A percentile compares a stretch with the other conserved stretches of the same genome.
These are phyloP conservation scores for Blastobotrys americana DNA, from an alignment of 805 yeast species.

Conservation along the genomic window DNA sequence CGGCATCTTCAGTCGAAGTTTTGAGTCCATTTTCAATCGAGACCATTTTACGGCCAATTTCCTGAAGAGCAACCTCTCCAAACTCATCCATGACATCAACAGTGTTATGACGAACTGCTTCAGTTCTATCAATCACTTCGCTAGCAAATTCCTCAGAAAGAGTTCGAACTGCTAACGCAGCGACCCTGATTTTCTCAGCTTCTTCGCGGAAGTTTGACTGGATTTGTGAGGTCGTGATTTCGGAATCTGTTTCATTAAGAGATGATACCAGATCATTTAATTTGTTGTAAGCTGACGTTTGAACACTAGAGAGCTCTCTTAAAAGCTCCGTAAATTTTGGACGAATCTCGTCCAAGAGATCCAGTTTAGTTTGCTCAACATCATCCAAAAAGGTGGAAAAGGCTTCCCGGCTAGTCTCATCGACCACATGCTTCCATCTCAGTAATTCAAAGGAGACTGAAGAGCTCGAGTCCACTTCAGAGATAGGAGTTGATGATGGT, in stretches of 20 bases:
- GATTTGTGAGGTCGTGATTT: conserved; percentile 14
- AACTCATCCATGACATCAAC: conserved; percentile 44
- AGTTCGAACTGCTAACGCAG: conserved; percentile 22
- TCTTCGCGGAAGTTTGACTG: conserved; percentile 17
- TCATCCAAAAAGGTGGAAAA: conserved; percentile 22
- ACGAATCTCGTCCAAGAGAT: conserved; percentile 11
- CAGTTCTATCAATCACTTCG: conserved; percentile 17
- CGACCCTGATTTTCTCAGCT: conserved; percentile 20
- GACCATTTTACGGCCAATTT: conserved; percentile 36
- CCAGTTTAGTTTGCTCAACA: conserved; percentile 17
- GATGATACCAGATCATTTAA: conserved; percentile 12
- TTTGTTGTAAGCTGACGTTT: conserved; percentile 10
- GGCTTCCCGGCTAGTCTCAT: conserved; percentile 21
- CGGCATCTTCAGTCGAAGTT: conserved; percentile 3
- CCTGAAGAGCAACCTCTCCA: conserved; percentile 39
- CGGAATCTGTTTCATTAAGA: conserved; percentile 11
- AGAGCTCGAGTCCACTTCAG: background rate
- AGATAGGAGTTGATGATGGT: background rate
- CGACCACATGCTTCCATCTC: conserved; percentile 22
- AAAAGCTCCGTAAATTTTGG: conserved; percentile 23
- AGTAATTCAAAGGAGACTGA: conserved; percentile 9
- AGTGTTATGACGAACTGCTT: conserved; percentile 26
- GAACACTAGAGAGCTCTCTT: conserved; percentile 12
- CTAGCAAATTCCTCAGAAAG: conserved; percentile 19
- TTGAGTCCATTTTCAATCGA: conserved; percentile 11